Base-by-base conservation (phyloP, 164 flowering plant genomes). In the Magnolia sinica region DNA sequence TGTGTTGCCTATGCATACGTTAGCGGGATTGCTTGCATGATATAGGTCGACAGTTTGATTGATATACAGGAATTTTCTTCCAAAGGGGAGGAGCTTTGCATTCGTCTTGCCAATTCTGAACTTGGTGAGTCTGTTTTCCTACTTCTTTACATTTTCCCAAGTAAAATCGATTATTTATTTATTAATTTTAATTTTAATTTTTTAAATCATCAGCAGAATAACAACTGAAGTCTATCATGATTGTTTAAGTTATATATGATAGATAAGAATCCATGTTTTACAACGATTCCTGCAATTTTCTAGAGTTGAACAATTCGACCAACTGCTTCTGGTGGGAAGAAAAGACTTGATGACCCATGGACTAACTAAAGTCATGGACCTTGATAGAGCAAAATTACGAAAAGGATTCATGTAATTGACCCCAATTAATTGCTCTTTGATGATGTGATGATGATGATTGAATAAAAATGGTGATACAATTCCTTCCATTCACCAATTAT, bases 71-170 rank as follows among this genome's bases (percentile, higher is more conserved):
- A 64, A 19, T 64, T 64, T 64, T 7, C n/a, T 11, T 7, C 22
- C 23, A 19, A 19, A 19, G 81, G 74, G 1, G 20, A 50, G 6
- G 71, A 73, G 29, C 45, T 80, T 4, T 70, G 64, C 29, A 16
- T 80, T 52, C 79, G 78, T 11, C 29, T 80, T 9, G 76, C 79
- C 1, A 0, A 8, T 27, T 80, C 79, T 0, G 82, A 80, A 50
- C 19, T 80, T 11, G 79, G 82, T 76, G 18, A 67, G 80, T 24
- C 16, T 66, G 16, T 66, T 66, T 66, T 66, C 22, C 4, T n/a
- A n/a, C n/a, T 10, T 24, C 29, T 8, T 13, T 9, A 7, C 1
- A 9, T 23, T 66, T 5, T 37, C 45, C 0, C 45, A 37, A 19
- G n/a, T n/a, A 13, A 59, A 14, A 66, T 66, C 13, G 22, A 11